Evolutionary conservation across 768 basidiomycete species (phyloP), one percentile per base, ranked within the genome.

Genomic region (Pisolithus marmoratus): DNA sequence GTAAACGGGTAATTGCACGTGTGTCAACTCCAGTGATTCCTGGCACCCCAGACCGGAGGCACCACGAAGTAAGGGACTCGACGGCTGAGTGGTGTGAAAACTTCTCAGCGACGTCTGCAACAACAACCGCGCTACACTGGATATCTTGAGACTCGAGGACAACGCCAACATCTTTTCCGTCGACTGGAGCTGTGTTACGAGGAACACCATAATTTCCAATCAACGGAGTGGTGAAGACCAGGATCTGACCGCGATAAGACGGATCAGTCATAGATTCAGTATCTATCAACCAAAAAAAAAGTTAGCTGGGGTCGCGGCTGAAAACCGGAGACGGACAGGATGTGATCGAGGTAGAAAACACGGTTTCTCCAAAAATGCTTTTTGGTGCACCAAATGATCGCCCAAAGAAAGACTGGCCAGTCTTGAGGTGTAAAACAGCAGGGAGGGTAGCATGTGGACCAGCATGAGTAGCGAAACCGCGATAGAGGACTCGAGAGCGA

Each of bases 181-280:
- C 80, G 37, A 78, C 71, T 5, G 89, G 84, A 1, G 87, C 76
- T 15, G 73, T 75, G 70, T 99, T 98, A 31, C 65, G 61, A 6
- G 96, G 96, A 8, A 99, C 93, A 49, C 96, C 96, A 63, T 99
- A 99, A 70, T 99, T 99, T 38, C 96, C 96, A 58, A 99, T 96
- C 70, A 99, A 82, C 9, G 96, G 96, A 0, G 94, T 88, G 41
- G 96, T 99, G 74, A 99, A 99, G 52, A 99, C 96, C 57, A 99
- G 82, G 64, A 99, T 95, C 71, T 99, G 96, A 47, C 92, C 88
- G 31, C 92, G 89, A 71, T 99, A 98, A 8, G 96, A 98, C 7
- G 96, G 96, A 68, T 99, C 96, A 36, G 96, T 99, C 96, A 99
- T 97, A 8, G 93, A 96, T 72, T 99, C 96, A 44, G 95, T 98